A percentile compares a stretch with the other conserved stretches of the same genome.
Conservation (phyloP, 2,329 filamentous ascomycete genomes). For the Fusarium bactridioides region DNA sequence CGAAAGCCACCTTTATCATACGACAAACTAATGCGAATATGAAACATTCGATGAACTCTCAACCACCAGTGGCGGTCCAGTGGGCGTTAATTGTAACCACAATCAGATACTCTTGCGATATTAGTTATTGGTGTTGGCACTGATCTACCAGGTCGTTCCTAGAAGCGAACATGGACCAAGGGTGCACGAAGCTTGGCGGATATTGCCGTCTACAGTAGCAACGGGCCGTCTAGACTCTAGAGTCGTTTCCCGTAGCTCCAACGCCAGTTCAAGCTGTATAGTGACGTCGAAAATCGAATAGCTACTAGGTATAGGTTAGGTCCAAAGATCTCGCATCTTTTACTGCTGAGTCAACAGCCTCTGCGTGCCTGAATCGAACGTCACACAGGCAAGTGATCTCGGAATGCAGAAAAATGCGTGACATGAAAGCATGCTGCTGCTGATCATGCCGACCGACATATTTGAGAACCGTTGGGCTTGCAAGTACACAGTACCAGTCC, state of each 20-base stretch:
- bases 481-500: constrained; percentile 19
- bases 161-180: neutral
- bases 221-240: constrained; percentile 19
- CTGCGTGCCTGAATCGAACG: constrained; percentile 5
- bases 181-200: neutral
- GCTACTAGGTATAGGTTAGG: constrained; percentile 5
- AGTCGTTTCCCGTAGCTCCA: constrained; percentile 11
- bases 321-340: neutral
- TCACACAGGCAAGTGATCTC: constrained; percentile 6
- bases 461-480: constrained; percentile 11
- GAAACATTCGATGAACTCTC: neutral
- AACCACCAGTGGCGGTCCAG: neutral
- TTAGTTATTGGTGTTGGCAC: neutral
- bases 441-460: constrained; percentile 30
- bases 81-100: neutral
- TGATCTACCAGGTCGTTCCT: neutral
- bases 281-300: constrained; percentile 16
- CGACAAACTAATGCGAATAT: neutral
- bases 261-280: constrained; percentile 3
- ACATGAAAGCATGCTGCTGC: constrained; percentile 28
- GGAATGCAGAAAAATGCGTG: constrained; percentile 29
- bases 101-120: neutral
- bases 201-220: constrained; percentile 13
- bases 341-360: constrained; percentile 13
- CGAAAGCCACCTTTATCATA: neutral